phyloP scores from a whole-genome alignment of 2,329 filamentous ascomycete species.

The Beauveria bassiana region DNA sequence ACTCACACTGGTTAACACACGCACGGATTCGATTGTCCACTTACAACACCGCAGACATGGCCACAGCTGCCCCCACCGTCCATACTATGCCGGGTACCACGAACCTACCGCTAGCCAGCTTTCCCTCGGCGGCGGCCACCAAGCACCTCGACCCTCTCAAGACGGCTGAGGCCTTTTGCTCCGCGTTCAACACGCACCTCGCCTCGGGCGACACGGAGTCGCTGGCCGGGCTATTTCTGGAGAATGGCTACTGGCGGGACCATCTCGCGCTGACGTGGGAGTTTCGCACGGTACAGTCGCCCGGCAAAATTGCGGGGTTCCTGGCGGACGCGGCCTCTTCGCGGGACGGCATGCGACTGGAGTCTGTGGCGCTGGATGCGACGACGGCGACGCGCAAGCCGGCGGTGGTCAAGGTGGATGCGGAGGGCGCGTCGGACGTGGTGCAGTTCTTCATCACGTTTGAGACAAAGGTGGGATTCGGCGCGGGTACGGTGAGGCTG shows the following conservation, averaged over 20 bases:
- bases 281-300: conserved; percentile 34
- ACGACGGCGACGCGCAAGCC: background rate
- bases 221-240: conserved; percentile 22
- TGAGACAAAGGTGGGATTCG: conserved; percentile 13
- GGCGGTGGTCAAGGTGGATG: conserved; percentile 8
- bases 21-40: background rate
- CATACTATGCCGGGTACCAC: conserved; percentile 7
- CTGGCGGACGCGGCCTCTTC: conserved; percentile 7
- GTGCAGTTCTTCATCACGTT: conserved; percentile 16
- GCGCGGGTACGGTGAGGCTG: conserved; percentile 15
- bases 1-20: background rate
- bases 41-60: background rate
- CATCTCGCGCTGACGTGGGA: conserved; percentile 46
- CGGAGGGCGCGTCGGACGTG: conserved; percentile 11
- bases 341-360: conserved; percentile 2
- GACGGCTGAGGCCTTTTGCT: background rate
- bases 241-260: conserved; percentile 45
- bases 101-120: conserved; percentile 7
- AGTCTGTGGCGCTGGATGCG: background rate
- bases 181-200: conserved; percentile 4
- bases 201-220: conserved; percentile 13
- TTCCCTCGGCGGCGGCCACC: background rate
- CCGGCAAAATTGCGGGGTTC: conserved; percentile 1
- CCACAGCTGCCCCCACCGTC: conserved; percentile 5
- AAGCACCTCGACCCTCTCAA: background rate